A percentile compares a stretch with the other conserved stretches of the same genome.
Conservation (phyloP, 495 filamentous ascomycete species). For the Trichoderma erinaceum region DNA sequence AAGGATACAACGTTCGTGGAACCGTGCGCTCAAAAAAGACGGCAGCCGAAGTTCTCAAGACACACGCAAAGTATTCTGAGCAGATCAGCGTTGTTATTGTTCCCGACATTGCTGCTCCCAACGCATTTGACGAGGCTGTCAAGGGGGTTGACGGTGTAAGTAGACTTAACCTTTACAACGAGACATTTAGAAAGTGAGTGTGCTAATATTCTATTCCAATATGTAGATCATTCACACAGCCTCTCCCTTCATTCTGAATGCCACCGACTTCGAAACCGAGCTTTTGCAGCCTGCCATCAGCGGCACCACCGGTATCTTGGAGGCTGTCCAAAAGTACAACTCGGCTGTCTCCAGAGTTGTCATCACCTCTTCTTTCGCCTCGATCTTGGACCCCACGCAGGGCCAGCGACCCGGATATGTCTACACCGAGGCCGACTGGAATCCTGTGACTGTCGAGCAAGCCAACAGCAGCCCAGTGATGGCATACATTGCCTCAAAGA, state of each 20-base stretch:
- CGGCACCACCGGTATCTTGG: conserved; percentile 43
- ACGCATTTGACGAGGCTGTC: conserved; percentile 44
- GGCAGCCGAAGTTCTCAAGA: neutral
- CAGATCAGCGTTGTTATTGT: conserved; percentile 26
- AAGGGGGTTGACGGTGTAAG: conserved; percentile 24
- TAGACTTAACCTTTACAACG: neutral
- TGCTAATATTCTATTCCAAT: neutral
- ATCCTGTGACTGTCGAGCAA: conserved; percentile 32
- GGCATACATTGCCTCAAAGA: conserved; percentile 47
- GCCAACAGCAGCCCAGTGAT: conserved; percentile 21
- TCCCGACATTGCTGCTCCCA: conserved; percentile 36
- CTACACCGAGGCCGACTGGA: conserved; percentile 45
- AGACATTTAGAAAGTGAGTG: conserved; percentile 21
- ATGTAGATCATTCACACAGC: conserved; percentile 46
- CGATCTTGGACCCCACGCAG: conserved; percentile 34
- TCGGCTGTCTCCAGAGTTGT: conserved; percentile 41
- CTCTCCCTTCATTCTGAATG: conserved; percentile 37
- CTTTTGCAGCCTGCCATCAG: conserved; percentile 42
- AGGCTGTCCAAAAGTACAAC: conserved; percentile 34
- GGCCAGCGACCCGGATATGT: conserved; percentile 31
- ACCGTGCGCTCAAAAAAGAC: conserved; percentile 32
- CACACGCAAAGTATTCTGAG: neutral
- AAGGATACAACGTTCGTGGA: conserved; percentile 41
- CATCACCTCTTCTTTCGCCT: conserved; percentile 48
- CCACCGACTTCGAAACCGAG: conserved; percentile 38